A percentile compares a stretch with the other conserved stretches of the same genome.
Evolutionary conservation across 2,329 filamentous ascomycete species (phyloP).

Genomic region (Penicillium vulpinum): DNA sequence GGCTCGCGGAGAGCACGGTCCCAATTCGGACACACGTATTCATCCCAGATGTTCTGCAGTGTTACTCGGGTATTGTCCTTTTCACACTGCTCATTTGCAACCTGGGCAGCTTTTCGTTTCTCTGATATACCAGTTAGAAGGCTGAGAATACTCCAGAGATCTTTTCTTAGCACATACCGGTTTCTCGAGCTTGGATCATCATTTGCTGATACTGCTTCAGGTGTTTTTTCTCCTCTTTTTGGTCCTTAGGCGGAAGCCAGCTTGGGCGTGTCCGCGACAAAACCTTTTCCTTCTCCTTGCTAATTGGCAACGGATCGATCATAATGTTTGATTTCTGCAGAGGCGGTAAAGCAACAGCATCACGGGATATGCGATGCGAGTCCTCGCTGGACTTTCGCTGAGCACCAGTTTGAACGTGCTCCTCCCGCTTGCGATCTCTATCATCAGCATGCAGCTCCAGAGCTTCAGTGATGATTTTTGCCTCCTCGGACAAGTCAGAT

Average conservation of each 20-base stretch:
- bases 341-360: conserved; percentile 56
- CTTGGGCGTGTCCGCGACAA: conserved; percentile 66
- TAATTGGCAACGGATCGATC: conserved; percentile 66
- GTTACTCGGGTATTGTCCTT: conserved; percentile 55
- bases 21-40: conserved; percentile 62
- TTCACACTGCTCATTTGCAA: conserved; percentile 50
- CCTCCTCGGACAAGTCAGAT: conserved; percentile 60
- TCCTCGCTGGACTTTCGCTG: conserved; percentile 41
- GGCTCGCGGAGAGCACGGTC: conserved; percentile 55
- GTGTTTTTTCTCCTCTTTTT: conserved; percentile 86
- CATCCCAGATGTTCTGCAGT: conserved; percentile 62
- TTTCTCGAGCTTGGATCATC: conserved; percentile 63
- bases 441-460: conserved; percentile 60
- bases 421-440: conserved; percentile 46
- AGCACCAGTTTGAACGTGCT: conserved; percentile 49
- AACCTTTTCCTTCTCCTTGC: conserved; percentile 66
- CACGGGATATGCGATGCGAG: conserved; percentile 38
- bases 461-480: conserved; percentile 59
- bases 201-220: conserved; percentile 69
- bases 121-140: conserved; percentile 35
- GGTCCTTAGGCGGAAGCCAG: conserved; percentile 70
- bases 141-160: neutral
- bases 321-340: conserved; percentile 63
- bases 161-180: conserved; percentile 43
- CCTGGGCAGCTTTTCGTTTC: conserved; percentile 51